A percentile compares a stretch with the other conserved stretches of the same genome.
Conservation (phyloP, 768 basidiomycete genomes). For the Calocybe indica region DNA sequence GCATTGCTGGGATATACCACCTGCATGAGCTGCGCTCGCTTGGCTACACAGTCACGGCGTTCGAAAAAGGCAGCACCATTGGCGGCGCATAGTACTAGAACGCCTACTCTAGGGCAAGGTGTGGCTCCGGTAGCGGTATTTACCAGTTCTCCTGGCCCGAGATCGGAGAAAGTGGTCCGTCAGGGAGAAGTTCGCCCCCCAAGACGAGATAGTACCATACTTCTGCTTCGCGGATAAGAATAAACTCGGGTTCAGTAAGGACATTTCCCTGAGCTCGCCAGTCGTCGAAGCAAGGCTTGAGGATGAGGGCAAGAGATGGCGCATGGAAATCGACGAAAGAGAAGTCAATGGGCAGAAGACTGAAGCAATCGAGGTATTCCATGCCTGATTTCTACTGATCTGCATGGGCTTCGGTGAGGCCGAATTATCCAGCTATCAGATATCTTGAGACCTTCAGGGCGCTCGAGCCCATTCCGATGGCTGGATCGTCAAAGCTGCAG, state of each 20-base stretch:
- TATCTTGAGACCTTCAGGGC: conserved; percentile 18
- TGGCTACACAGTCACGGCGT: conserved; percentile 13
- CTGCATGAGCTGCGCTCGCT: conserved; percentile 12
- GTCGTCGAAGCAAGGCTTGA: conserved; percentile 16
- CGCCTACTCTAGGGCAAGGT: conserved; percentile 19
- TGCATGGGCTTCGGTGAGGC: conserved; percentile 18
- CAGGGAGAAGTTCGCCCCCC: conserved; percentile 9
- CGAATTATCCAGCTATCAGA: conserved; percentile 12
- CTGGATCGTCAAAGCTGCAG: conserved; percentile 14
- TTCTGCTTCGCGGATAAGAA: conserved; percentile 17
- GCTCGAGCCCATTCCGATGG: conserved; percentile 12
- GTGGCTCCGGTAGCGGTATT: conserved; percentile 17
- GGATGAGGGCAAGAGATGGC: conserved; percentile 13
- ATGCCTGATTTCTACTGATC: conserved; percentile 11
- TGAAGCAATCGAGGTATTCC: conserved; percentile 9
- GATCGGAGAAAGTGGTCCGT: conserved; percentile 19
- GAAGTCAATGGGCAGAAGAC: conserved; percentile 4
- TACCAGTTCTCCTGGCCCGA: conserved; percentile 18
- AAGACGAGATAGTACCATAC: conserved; percentile 15
- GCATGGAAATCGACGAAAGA: conserved; percentile 12
- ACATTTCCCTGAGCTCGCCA: conserved; percentile 15
- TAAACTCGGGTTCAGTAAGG: conserved; percentile 15
- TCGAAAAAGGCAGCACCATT: conserved; percentile 13
- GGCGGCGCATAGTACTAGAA: conserved; percentile 23
- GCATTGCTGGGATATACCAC: conserved; percentile 16